Conservation (phyloP, 2,329 filamentous ascomycete genomes). For the Colletotrichum higginsianum region DNA sequence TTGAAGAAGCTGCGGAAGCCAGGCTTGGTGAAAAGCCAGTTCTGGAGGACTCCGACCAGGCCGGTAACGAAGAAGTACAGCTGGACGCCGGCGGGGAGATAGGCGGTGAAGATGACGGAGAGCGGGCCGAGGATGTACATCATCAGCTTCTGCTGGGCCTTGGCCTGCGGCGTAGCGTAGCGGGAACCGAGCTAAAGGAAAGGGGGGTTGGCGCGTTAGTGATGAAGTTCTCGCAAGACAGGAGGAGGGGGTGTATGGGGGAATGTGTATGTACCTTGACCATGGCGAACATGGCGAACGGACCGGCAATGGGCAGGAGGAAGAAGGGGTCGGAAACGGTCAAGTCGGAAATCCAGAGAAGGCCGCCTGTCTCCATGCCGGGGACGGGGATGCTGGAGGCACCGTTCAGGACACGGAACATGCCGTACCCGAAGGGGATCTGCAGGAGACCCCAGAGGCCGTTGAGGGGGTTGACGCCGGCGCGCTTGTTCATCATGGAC, state of each 20-base stretch:
- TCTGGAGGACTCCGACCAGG: slow-evolving; percentile 51
- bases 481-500: slow-evolving; percentile 55
- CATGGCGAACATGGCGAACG: slow-evolving; percentile 69
- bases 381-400: slow-evolving; percentile 88
- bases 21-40: slow-evolving; percentile 56
- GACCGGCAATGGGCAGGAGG: slow-evolving; percentile 77
- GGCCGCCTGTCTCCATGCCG: slow-evolving; percentile 77
- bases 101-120: slow-evolving; percentile 61
- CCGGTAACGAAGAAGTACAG: slow-evolving; percentile 63
- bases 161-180: slow-evolving; percentile 47
- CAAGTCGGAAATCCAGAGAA: slow-evolving; percentile 86
- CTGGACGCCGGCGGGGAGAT: slow-evolving; percentile 64
- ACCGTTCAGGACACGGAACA: slow-evolving; percentile 81
- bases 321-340: slow-evolving; percentile 83
- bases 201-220: slow-evolving; percentile 40
- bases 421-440: slow-evolving; percentile 82
- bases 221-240: background rate
- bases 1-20: slow-evolving; percentile 55
- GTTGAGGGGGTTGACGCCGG: slow-evolving; percentile 52
- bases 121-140: slow-evolving; percentile 60
- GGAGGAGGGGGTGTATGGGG: background rate
- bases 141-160: slow-evolving; percentile 58
- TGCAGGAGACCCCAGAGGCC: slow-evolving; percentile 59
- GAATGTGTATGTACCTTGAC: slow-evolving; percentile 61
- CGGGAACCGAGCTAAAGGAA: slow-evolving; percentile 53